Evolutionary conservation across 768 basidiomycete species (phyloP).

Genomic region (Rhodotorula diobovata): DNA sequence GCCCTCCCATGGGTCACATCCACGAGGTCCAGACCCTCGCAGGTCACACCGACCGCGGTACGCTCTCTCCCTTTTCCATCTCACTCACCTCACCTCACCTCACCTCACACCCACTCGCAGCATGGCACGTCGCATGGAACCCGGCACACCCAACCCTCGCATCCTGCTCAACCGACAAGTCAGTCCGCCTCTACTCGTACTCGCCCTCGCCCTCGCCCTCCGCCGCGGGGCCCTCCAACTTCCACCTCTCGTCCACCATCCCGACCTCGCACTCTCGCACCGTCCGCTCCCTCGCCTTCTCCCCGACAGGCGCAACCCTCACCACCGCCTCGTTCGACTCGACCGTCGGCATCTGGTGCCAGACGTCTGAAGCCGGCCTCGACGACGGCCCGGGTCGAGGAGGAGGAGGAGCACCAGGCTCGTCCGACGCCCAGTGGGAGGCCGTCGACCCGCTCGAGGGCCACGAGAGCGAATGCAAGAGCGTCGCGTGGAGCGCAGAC

Average conservation of each 20-base stretch:
- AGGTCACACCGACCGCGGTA: slow-evolving; percentile 35
- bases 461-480: slow-evolving; percentile 93
- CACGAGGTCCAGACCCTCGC: slow-evolving; percentile 3
- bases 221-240: slow-evolving; percentile 42
- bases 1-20: slow-evolving; percentile 7
- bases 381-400: slow-evolving; percentile 51
- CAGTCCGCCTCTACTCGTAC: slow-evolving; percentile 79
- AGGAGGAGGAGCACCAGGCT: too few species aligned
- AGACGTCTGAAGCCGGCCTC: slow-evolving; percentile 46
- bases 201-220: slow-evolving; percentile 51
- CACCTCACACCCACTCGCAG: slow-evolving; percentile 41
- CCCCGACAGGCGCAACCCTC: slow-evolving; percentile 76
- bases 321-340: slow-evolving; percentile 93
- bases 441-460: slow-evolving; percentile 73
- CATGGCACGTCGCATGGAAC: slow-evolving; percentile 88
- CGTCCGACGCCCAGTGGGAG: slow-evolving; percentile 56
- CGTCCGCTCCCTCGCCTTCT: slow-evolving; percentile 79
- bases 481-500: slow-evolving; percentile 73
- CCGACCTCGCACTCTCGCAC: slow-evolving; percentile 81
- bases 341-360: slow-evolving; percentile 86
- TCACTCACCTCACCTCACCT: background rate
- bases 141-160: slow-evolving; percentile 73
- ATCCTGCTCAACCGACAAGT: slow-evolving; percentile 91
- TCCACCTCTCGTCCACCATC: slow-evolving; percentile 55
- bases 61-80: background rate